Evolutionary conservation across 371 early-diverging fungal species (phyloP).

Genomic region (Funneliformis caledonium): DNA sequence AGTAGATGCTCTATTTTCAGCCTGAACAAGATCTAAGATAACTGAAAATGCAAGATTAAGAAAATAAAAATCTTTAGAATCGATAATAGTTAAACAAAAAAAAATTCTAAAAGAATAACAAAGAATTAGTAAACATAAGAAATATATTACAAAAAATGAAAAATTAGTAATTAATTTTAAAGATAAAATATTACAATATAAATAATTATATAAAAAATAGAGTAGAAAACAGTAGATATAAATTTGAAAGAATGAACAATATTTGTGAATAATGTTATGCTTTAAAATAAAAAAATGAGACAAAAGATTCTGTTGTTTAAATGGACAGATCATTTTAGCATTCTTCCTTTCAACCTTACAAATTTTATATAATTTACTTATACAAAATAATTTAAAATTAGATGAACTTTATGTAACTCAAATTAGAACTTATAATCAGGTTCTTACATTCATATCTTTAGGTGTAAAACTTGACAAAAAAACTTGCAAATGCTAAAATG

Average conservation of each 20-base stretch:
- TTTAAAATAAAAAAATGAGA: background rate
- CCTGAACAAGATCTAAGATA: background rate
- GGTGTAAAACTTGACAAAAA: slow-evolving; percentile 25
- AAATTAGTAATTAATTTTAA: too few species aligned
- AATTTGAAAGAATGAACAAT: background rate
- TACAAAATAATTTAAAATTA: background rate
- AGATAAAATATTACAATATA: too few species aligned
- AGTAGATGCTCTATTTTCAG: background rate
- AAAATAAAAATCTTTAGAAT: background rate
- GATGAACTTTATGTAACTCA: background rate
- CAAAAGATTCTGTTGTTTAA: background rate
- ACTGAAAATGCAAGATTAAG: background rate
- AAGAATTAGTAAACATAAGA: background rate
- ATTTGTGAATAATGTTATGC: slow-evolving; percentile 4
- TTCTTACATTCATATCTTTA: slow-evolving; percentile 34
- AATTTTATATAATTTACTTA: background rate
- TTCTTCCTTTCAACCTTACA: background rate
- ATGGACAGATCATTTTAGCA: background rate
- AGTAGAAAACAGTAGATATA: background rate
- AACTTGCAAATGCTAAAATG: background rate
- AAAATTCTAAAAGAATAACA: background rate
- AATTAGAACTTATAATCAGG: slow-evolving; percentile 38
- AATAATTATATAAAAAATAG: background rate
- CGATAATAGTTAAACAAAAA: background rate
- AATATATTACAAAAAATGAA: background rate